These are phyloP conservation scores for Sphagnum tenellum DNA, from an alignment of 225 moss, liverwort and hornwort species.

Conservation along the genomic window DNA sequence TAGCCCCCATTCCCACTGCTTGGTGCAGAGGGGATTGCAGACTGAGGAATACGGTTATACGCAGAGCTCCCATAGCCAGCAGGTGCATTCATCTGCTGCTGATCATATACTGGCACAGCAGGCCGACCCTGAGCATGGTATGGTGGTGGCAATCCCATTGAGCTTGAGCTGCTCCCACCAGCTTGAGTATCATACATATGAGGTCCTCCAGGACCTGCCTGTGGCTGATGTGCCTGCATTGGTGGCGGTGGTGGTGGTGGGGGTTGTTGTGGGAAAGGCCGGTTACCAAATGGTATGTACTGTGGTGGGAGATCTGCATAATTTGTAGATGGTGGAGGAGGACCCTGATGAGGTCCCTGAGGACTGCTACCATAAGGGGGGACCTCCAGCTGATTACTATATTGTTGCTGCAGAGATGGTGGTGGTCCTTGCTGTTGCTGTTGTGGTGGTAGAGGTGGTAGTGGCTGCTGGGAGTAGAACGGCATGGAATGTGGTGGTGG, in stretches of 20 bases:
- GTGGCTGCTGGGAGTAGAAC: constrained; percentile 35
- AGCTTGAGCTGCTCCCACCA: constrained; percentile 34
- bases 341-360: constrained; percentile 27
- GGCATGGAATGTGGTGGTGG: constrained; percentile 14
- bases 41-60: constrained; percentile 52
- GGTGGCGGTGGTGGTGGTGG: constrained; percentile 34
- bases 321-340: constrained; percentile 13
- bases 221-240: constrained; percentile 33
- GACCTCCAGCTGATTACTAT: constrained; percentile 40
- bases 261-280: constrained; percentile 19
- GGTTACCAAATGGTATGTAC: constrained; percentile 46
- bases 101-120: constrained; percentile 38
- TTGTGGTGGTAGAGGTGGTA: constrained; percentile 24
- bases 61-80: constrained; percentile 43
- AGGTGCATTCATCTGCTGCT: constrained; percentile 23
- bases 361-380: constrained; percentile 37
- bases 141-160: constrained; percentile 36
- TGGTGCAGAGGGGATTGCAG: constrained; percentile 39
- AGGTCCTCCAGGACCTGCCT: constrained; percentile 32
- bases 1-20: constrained; percentile 51
- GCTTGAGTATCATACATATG: constrained; percentile 51
- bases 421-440: constrained; percentile 38
- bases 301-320: constrained; percentile 33
- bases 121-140: constrained; percentile 54
- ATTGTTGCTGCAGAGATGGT: constrained; percentile 24